These are phyloP conservation scores for Adiantum capillusveneris DNA, from an alignment of 75 land plant species.

Conservation along the genomic window DNA sequence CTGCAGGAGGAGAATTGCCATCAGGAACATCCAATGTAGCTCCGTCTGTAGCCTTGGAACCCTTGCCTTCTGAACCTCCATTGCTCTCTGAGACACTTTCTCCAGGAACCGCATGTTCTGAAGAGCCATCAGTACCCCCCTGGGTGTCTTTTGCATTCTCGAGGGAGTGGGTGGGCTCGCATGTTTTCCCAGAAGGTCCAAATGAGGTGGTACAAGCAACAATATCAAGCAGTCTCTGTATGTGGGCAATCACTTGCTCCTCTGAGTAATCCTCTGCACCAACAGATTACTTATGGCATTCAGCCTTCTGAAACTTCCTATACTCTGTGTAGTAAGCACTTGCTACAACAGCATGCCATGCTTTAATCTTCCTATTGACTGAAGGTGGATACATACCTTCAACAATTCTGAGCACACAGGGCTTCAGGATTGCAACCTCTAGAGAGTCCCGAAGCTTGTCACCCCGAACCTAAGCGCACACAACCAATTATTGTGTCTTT, in stretches of 20 bases:
- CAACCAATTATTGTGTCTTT: not conserved
- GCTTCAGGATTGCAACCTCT: conserved; percentile 72
- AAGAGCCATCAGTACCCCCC: not conserved
- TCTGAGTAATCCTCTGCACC: conserved; percentile 80
- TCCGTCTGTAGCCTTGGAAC: too few species aligned
- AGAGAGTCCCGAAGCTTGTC: conserved; percentile 62
- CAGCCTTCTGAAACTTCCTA: too few species aligned
- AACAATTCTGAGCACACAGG: conserved; percentile 54
- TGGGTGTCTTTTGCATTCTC: not conserved
- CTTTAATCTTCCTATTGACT: not conserved
- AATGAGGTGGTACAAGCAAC: conserved; percentile 70
- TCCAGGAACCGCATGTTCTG: not conserved
- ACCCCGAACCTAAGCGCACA: conserved; percentile 53
- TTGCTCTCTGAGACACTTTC: not conserved
- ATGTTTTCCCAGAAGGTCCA: conserved; percentile 37
- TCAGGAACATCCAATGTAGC: too few species aligned
- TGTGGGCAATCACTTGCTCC: conserved; percentile 59
- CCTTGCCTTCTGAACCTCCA: conserved; percentile 3
- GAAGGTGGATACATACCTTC: conserved; percentile 47
- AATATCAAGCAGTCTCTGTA: conserved; percentile 66
- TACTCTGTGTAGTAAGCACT: too few species aligned
- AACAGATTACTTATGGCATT: too few species aligned
- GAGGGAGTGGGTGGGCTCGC: conserved; percentile 3
- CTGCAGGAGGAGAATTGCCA: too few species aligned
- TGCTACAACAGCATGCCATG: conserved; percentile 1